phyloP scores from a whole-genome alignment of 495 filamentous ascomycete genomes.

The Aspergillus ellipticus region DNA sequence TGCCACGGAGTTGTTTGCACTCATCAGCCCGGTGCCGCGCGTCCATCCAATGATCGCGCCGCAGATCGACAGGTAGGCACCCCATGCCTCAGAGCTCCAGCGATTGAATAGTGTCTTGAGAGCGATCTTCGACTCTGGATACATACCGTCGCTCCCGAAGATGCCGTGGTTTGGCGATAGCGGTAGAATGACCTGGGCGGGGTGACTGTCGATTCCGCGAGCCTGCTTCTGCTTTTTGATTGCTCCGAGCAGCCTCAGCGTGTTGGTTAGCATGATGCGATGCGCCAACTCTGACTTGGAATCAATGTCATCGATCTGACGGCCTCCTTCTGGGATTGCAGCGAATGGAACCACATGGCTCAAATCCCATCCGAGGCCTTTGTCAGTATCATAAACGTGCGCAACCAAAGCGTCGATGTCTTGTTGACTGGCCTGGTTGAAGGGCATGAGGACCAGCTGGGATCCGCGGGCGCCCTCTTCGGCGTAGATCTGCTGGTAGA shows the following conservation, averaged over 20 bases:
- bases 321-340: slow-evolving; percentile 91
- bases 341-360: slow-evolving; percentile 94
- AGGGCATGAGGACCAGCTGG: slow-evolving; percentile 18
- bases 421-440: slow-evolving; percentile 29
- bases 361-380: slow-evolving; percentile 95
- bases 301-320: slow-evolving; percentile 92
- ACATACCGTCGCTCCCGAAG: slow-evolving; percentile 93
- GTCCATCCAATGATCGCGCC: slow-evolving; percentile 98
- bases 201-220: slow-evolving; percentile 82
- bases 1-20: slow-evolving; percentile 90
- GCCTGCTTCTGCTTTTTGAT: slow-evolving; percentile 84
- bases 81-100: slow-evolving; percentile 95
- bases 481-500: slow-evolving; percentile 19
- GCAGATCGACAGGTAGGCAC: slow-evolving; percentile 93
- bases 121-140: slow-evolving; percentile 95
- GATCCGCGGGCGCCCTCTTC: slow-evolving; percentile 18
- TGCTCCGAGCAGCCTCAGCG: slow-evolving; percentile 79
- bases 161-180: slow-evolving; percentile 96
- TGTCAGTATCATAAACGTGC: slow-evolving; percentile 91
- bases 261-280: slow-evolving; percentile 95
- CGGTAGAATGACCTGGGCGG: slow-evolving; percentile 90
- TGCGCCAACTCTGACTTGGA: slow-evolving; percentile 95
- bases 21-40: slow-evolving; percentile 94
- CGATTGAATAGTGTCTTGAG: slow-evolving; percentile 95
- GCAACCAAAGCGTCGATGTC: slow-evolving; percentile 62